Percentiles rank a stretch among this genome's conserved stretches.
Conservation (phyloP, 345 rosid species). For the Fremontodendron californicum region DNA sequence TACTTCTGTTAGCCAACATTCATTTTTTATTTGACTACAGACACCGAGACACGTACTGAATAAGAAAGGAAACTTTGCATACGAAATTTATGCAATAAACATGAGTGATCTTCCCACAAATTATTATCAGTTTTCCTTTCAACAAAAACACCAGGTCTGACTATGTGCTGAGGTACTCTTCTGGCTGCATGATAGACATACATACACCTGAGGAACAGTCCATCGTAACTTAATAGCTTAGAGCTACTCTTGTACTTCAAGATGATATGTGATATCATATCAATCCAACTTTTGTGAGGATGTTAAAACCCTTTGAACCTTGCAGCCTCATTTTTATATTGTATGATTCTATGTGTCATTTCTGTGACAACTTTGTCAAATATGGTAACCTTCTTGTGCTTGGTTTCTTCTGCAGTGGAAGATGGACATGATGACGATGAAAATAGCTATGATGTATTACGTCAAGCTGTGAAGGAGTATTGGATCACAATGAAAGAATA, state of each 20-base stretch:
- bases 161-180: no score
- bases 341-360: neutral
- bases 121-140: neutral
- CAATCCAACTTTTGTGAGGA: neutral
- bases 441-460: conserved; percentile 42
- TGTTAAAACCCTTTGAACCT: neutral
- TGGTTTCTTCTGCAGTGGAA: conserved; percentile 21
- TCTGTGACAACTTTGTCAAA: neutral
- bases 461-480: conserved; percentile 53
- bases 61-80: neutral
- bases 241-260: neutral
- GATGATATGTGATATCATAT: neutral
- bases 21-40: neutral
- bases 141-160: neutral
- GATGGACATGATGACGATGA: conserved; percentile 42
- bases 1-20: neutral
- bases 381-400: conserved; percentile 14
- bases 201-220: neutral
- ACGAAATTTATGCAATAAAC: neutral
- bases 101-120: neutral
- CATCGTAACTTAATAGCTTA: neutral
- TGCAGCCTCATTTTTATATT: neutral
- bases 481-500: conserved; percentile 57
- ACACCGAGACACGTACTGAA: neutral
- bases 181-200: neutral